Base-by-base conservation (phyloP, 2,329 filamentous ascomycete genomes). In the Colletotrichum spinosum region DNA sequence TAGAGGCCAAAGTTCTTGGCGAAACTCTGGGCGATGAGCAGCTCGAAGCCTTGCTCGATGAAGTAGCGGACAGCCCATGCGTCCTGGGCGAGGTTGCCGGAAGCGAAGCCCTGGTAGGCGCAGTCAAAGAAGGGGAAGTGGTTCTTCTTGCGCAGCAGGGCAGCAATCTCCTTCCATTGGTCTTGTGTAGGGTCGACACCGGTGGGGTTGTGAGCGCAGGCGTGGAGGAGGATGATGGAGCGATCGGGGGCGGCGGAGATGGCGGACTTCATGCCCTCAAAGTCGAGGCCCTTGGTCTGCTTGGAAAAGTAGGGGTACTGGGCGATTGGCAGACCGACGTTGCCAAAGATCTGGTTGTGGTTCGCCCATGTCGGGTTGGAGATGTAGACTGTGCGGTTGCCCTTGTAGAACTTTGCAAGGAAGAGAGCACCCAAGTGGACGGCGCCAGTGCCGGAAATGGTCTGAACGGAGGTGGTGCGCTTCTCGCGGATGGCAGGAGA, bases 91-190 rank as follows among this genome's bases (percentile, higher is more conserved):
- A 98, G 87, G 77, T 97, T 90, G 65, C 96, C 96, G 1, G 96
- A 97, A 3, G 96, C 96, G 77, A 99, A 99, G 62, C 96, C 95
- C 81, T 98, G 96, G 84, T 99, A 99, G 61, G 96, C 96, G 70
- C 89, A 93, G 84, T 99, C 96, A 81, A 99, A 98, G 88, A 99
- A 98, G 73, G 96, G 95, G 83, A 99, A 97, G 79, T 97, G 95
- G 69, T 88, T 88, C 81, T 91, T 93, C 73, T 88, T 79, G 72
- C 87, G 87, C 79, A 98, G 89, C 49, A 97, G 79, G 48, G 84
- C 79, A 56, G 95, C 94, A 68, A 99, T 89, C 81, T 97, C 87
- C 78, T 91, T 93, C 96, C 96, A 99, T 82, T 99, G 96, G 58
- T 95, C 93, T 70, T 91, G 85, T 17, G 94, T 97, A 8, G 94